These are phyloP conservation scores for Syncephalis plumigaleata DNA, from an alignment of 371 early-diverging fungal species.

Conservation along the genomic window DNA sequence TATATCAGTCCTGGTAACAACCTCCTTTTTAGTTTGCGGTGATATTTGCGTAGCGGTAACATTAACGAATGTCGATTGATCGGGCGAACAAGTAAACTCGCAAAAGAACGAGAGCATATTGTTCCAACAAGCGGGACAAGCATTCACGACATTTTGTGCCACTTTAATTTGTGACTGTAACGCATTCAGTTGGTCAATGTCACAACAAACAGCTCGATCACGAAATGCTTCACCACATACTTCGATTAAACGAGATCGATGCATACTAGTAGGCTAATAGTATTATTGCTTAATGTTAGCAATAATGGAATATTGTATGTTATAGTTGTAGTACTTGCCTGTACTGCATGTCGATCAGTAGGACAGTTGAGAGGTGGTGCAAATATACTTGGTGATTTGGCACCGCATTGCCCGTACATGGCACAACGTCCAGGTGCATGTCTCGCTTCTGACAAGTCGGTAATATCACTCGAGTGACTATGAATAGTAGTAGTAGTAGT, in stretches of 20 bases:
- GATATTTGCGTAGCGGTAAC: constrained; percentile 22
- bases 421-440: constrained; percentile 24
- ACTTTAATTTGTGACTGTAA: constrained; percentile 28
- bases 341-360: constrained; percentile 23
- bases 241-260: constrained; percentile 26
- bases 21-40: constrained; percentile 9
- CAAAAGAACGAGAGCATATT: constrained; percentile 58
- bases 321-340: constrained; percentile 8
- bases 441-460: too few species aligned
- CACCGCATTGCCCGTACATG: constrained; percentile 39
- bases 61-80: constrained; percentile 53
- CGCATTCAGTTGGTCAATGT: constrained; percentile 28
- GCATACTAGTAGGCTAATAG: constrained; percentile 17
- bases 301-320: background rate
- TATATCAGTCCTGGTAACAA: constrained; percentile 32
- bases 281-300: background rate
- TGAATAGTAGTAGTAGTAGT: too few species aligned
- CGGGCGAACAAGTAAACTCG: constrained; percentile 47
- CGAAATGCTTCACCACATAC: constrained; percentile 35
- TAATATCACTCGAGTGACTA: too few species aligned
- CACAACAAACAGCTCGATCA: constrained; percentile 42
- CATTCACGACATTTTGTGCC: constrained; percentile 34
- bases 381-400: constrained; percentile 11
- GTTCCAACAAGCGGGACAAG: constrained; percentile 64
- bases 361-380: constrained; percentile 26